Evolutionary conservation across 345 rosid species (phyloP).

Genomic region (Leavenworthia alabamica): DNA sequence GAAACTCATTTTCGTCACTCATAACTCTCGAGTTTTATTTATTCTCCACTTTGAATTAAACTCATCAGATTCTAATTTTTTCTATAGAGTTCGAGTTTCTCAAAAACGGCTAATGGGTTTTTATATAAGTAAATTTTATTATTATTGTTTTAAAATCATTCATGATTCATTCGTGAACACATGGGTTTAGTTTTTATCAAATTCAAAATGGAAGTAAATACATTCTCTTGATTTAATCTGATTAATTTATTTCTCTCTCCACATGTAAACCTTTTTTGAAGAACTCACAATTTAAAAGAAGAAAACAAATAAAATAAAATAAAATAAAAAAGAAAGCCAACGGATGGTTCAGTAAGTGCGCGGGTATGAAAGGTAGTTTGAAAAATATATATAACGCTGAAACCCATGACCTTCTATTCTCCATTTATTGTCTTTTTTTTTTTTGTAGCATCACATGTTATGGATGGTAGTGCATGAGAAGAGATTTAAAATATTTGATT

Average conservation of each 20-base stretch:
- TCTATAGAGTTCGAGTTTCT: constrained; percentile 16
- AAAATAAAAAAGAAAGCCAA: constrained; percentile 28
- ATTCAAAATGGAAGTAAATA: not conserved
- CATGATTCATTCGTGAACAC: constrained; percentile 19
- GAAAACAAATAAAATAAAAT: not conserved
- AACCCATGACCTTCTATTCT: constrained; percentile 40
- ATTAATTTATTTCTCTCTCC: constrained; percentile 10
- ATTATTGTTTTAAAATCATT: not conserved
- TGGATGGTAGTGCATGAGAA: too few relatives aligned
- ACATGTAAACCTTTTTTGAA: not conserved
- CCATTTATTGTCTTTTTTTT: too few relatives aligned
- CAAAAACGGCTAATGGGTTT: not conserved
- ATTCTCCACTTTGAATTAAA: constrained; percentile 14
- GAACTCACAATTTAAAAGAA: not conserved
- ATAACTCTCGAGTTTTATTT: constrained; percentile 17
- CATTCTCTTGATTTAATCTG: not conserved
- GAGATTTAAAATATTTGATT: too few relatives aligned
- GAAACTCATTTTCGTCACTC: constrained; percentile 28
- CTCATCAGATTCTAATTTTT: not conserved
- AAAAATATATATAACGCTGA: constrained; percentile 54
- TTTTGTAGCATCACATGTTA: too few relatives aligned
- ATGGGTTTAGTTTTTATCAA: constrained; percentile 12
- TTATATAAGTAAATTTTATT: not conserved
- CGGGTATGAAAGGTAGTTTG: constrained; percentile 56
- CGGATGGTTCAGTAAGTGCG: constrained; percentile 49